Evolutionary conservation across 2,329 filamentous ascomycete species (phyloP).

Genomic region (Alternaria postmessia): DNA sequence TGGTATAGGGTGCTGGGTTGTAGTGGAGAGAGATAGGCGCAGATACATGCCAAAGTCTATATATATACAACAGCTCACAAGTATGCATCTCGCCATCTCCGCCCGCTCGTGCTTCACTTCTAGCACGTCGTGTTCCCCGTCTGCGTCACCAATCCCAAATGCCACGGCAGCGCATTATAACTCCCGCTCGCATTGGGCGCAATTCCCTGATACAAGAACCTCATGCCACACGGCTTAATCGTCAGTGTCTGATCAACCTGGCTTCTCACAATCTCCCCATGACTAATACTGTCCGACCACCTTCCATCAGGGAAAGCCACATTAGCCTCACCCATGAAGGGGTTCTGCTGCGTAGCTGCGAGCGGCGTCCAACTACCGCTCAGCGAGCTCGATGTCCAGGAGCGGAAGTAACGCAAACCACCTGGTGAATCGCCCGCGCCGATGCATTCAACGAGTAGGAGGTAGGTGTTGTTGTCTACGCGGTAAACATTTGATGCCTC

Average conservation of each 20-base stretch:
- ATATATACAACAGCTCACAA: neutral
- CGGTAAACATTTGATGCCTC: conserved; percentile 52
- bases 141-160: conserved; percentile 46
- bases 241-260: conserved; percentile 51
- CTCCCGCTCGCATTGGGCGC: conserved; percentile 37
- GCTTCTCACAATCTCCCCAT: conserved; percentile 47
- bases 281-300: conserved; percentile 52
- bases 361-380: conserved; percentile 48
- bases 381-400: conserved; percentile 49
- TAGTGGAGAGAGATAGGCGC: accelerated
- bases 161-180: conserved; percentile 53
- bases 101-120: neutral
- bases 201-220: conserved; percentile 53
- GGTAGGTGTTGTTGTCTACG: conserved; percentile 43
- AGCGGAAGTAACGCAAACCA: conserved; percentile 51
- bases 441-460: conserved; percentile 53
- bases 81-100: neutral
- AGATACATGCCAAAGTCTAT: neutral
- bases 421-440: conserved; percentile 32
- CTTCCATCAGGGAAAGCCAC: conserved; percentile 44
- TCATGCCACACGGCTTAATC: conserved; percentile 45
- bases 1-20: too few species aligned
- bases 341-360: conserved; percentile 48
- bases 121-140: conserved; percentile 4
- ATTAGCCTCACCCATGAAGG: conserved; percentile 51